phyloP scores from a whole-genome alignment of 2,329 filamentous ascomycete genomes.

The Balansia obtecta region DNA sequence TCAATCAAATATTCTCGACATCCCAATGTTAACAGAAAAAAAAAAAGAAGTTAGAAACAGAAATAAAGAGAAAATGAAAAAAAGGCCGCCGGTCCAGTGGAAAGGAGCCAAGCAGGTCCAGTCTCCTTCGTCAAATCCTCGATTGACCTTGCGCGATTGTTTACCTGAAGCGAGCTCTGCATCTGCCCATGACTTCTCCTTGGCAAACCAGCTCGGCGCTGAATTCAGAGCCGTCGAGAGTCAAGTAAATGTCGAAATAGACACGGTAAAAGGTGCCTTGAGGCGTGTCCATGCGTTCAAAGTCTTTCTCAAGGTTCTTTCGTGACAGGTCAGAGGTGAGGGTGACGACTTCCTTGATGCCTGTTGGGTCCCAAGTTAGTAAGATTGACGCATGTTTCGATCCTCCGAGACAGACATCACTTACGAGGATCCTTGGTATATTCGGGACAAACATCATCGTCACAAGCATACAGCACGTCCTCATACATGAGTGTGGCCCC shows the following conservation, averaged over 20 bases:
- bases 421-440: slow-evolving; percentile 99
- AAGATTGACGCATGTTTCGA: background rate
- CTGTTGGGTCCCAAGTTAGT: slow-evolving; percentile 34
- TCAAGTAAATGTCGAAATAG: slow-evolving; percentile 74
- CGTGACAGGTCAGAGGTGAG: slow-evolving; percentile 92
- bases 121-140: background rate
- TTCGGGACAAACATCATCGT: slow-evolving; percentile 95
- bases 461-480: slow-evolving; percentile 93
- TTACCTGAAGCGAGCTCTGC: slow-evolving; percentile 74
- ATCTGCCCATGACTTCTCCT: slow-evolving; percentile 96
- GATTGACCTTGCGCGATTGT: background rate
- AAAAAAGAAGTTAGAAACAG: background rate
- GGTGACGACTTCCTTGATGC: slow-evolving; percentile 98
- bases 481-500: slow-evolving; percentile 99
- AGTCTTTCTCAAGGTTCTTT: slow-evolving; percentile 98
- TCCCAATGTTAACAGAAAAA: background rate
- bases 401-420: slow-evolving; percentile 25
- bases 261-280: slow-evolving; percentile 91
- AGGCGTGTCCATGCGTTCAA: slow-evolving; percentile 97
- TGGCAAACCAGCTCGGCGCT: slow-evolving; percentile 98
- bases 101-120: background rate
- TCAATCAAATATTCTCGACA: background rate
- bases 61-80: background rate
- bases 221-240: slow-evolving; percentile 93
- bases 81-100: background rate